phyloP scores from a whole-genome alignment of 352 stramenopile species.

The Phytophthora fragariaefolia region DNA sequence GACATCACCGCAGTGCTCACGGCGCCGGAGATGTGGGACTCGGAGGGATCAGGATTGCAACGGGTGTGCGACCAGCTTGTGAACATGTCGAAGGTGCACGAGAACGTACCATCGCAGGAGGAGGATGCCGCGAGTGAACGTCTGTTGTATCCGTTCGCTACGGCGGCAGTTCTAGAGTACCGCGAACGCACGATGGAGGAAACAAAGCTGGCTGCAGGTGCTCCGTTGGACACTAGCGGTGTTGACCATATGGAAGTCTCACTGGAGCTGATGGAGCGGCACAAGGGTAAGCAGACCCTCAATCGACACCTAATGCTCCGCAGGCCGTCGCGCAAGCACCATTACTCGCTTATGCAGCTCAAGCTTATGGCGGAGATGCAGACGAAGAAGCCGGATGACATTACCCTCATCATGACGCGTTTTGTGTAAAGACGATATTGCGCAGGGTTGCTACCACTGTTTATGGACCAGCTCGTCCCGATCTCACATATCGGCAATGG shows the following conservation, averaged over 20 bases:
- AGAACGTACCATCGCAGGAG: conserved; percentile 14
- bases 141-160: conserved; percentile 68
- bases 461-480: not conserved
- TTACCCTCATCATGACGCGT: conserved; percentile 73
- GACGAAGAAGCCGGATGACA: conserved; percentile 82
- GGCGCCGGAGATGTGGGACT: conserved; percentile 30
- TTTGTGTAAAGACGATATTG: conserved; percentile 41
- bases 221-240: conserved; percentile 20
- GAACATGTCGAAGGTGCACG: conserved; percentile 47
- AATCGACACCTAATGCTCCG: conserved; percentile 60
- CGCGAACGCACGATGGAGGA: conserved; percentile 58
- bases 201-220: conserved; percentile 20
- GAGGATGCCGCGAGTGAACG: not conserved
- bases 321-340: conserved; percentile 58
- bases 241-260: conserved; percentile 59
- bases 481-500: conserved; percentile 78
- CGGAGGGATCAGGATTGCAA: conserved; percentile 41
- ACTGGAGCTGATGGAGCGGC: conserved; percentile 52
- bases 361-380: conserved; percentile 78
- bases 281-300: conserved; percentile 61
- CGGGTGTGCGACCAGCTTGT: conserved; percentile 61
- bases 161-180: conserved; percentile 69
- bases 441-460: conserved; percentile 1
- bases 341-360: conserved; percentile 77
- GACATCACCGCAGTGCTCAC: conserved; percentile 50